Percentiles rank a stretch among this genome's conserved stretches.
Conservation (phyloP, 305 asterid species). For the Striga hermonthica region DNA sequence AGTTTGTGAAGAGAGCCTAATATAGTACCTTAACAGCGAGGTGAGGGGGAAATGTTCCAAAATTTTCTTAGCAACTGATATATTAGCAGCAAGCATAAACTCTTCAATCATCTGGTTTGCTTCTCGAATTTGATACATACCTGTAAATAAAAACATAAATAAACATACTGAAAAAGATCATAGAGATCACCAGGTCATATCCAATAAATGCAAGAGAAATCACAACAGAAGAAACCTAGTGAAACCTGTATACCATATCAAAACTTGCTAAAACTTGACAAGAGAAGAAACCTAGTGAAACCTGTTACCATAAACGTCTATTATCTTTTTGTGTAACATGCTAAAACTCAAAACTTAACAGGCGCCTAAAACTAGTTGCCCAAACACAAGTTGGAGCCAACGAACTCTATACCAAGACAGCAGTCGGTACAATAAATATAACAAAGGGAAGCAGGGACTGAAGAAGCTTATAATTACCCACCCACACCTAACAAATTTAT, state of each 20-base stretch:
- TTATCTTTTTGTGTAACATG: slow-evolving; percentile 17
- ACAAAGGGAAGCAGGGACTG: slow-evolving; percentile 9
- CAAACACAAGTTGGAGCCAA: slow-evolving; percentile 17
- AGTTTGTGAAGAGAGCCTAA: slow-evolving; percentile 29
- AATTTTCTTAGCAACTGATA: slow-evolving; percentile 90
- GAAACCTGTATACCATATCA: too few relatives aligned
- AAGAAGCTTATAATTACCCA: background rate
- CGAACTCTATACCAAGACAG: slow-evolving; percentile 17
- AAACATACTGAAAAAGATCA: slow-evolving; percentile 25
- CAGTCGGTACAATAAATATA: background rate
- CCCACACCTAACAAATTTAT: background rate
- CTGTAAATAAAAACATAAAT: slow-evolving; percentile 46
- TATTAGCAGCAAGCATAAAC: slow-evolving; percentile 99
- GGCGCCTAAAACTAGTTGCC: slow-evolving; percentile 3
- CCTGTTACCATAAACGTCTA: background rate
- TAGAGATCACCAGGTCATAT: slow-evolving; percentile 16
- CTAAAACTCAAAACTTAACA: slow-evolving; percentile 19
- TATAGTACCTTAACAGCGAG: slow-evolving; percentile 67
- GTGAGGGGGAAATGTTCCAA: slow-evolving; percentile 77
- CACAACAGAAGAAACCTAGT: background rate
- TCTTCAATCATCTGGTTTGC: slow-evolving; percentile 99
- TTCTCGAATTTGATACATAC: slow-evolving; percentile 98
- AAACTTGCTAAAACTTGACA: too few relatives aligned
- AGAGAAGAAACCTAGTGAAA: background rate
- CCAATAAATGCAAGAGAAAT: background rate